Evolutionary conservation across 2,329 filamentous ascomycete species (phyloP).

Genomic region (Metarhizium rileyi): DNA sequence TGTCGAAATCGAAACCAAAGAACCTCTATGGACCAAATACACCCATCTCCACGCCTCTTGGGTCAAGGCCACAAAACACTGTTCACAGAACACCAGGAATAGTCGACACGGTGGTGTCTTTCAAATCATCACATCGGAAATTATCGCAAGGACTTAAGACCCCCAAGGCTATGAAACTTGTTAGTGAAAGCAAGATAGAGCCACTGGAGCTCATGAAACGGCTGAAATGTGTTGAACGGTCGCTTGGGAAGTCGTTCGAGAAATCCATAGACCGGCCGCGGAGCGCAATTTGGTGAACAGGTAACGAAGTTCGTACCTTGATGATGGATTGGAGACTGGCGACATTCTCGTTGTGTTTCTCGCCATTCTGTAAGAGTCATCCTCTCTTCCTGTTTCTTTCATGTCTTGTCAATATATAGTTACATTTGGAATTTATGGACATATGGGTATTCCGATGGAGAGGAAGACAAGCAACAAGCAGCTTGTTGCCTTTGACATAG

Average conservation of each 20-base stretch:
- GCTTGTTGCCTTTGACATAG: no score
- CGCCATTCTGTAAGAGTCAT: no score
- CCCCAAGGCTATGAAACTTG: not conserved
- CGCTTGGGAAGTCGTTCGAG: not conserved
- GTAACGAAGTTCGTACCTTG: not conserved
- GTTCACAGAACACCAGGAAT: not conserved
- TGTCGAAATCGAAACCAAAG: not conserved
- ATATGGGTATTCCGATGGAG: no score
- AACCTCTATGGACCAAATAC: not conserved
- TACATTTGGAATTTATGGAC: no score
- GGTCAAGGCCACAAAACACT: not conserved
- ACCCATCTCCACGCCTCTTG: not conserved
- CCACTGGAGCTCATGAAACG: not conserved
- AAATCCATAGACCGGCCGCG: not conserved
- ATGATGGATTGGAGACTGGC: not conserved
- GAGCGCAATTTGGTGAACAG: not conserved
- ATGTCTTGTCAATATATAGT: no score
- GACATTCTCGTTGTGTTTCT: not conserved
- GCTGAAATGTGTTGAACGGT: not conserved
- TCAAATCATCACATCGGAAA: no score
- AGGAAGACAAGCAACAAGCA: no score
- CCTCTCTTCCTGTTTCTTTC: no score
- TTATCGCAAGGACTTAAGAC: not conserved
- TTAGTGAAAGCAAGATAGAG: not conserved
- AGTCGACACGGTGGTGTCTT: no score